These are phyloP conservation scores for Dimocarpus longan DNA, from an alignment of 345 rosid genomes.

Conservation along the genomic window DNA sequence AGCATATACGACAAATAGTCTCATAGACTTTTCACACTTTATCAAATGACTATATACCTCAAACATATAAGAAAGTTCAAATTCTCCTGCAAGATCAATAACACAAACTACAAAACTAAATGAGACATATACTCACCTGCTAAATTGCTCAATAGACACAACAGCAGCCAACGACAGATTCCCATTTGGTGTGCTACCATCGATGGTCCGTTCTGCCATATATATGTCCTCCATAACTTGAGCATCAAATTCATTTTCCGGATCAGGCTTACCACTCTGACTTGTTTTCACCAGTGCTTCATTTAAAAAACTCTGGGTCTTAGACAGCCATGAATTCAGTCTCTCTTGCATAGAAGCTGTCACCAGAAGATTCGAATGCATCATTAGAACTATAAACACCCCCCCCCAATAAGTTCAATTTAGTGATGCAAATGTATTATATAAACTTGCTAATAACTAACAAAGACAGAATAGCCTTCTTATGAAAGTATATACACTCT, in stretches of 20 bases:
- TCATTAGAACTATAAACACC: slow-evolving; percentile 16
- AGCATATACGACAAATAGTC: not conserved
- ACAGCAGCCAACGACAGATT: slow-evolving; percentile 73
- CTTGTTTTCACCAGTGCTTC: slow-evolving; percentile 59
- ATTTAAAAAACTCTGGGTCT: slow-evolving; percentile 65
- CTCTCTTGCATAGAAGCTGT: slow-evolving; percentile 78
- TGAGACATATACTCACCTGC: slow-evolving; percentile 59
- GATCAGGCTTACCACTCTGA: slow-evolving; percentile 49
- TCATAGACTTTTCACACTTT: not conserved
- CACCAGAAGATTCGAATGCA: slow-evolving; percentile 12
- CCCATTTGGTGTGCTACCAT: slow-evolving; percentile 60
- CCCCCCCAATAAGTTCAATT: not conserved
- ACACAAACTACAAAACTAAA: not conserved
- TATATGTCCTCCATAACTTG: slow-evolving; percentile 68
- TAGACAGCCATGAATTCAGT: slow-evolving; percentile 73
- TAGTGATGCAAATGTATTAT: not conserved
- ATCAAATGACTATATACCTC: not conserved
- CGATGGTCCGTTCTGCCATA: slow-evolving; percentile 69
- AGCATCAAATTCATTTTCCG: slow-evolving; percentile 41
- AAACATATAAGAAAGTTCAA: not conserved
- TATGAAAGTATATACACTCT: not conserved
- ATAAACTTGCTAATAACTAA: not conserved
- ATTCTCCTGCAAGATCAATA: not conserved
- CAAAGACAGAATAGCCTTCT: not conserved
- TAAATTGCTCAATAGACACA: slow-evolving; percentile 89